These are phyloP conservation scores for Ichthyophonus hoferi DNA, from an alignment of 208 protist species.

Conservation along the genomic window DNA sequence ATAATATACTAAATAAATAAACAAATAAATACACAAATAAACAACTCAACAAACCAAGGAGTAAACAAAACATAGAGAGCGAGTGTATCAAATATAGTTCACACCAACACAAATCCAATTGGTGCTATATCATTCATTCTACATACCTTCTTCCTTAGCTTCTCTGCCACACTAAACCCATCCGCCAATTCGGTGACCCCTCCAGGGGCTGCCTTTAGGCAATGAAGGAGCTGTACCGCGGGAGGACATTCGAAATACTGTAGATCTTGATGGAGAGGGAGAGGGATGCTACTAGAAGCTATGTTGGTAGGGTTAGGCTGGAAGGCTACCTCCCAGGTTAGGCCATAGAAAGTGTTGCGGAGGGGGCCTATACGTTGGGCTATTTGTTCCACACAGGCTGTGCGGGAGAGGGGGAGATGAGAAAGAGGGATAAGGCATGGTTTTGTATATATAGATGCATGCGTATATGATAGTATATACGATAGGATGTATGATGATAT, in stretches of 20 bases:
- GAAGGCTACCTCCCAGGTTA: slow-evolving; percentile 10
- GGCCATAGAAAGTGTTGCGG: slow-evolving; percentile 27
- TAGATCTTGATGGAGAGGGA: slow-evolving; percentile 25
- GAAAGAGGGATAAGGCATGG: no score
- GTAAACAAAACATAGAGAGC: neutral
- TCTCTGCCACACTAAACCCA: neutral
- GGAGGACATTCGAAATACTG: slow-evolving; percentile 25
- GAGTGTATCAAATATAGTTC: neutral
- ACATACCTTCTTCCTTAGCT: neutral
- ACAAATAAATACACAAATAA: neutral
- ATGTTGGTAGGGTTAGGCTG: slow-evolving; percentile 23
- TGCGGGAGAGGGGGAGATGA: no score
- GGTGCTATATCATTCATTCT: neutral
- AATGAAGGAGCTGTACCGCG: slow-evolving; percentile 20
- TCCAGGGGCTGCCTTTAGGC: neutral
- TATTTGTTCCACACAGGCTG: neutral
- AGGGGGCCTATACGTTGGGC: slow-evolving; percentile 22
- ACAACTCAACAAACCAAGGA: neutral
- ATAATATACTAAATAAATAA: neutral
- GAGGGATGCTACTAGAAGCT: neutral
- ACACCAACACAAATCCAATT: neutral
- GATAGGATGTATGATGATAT: no score
- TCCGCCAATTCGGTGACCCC: slow-evolving; percentile 14
- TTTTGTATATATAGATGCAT: no score
- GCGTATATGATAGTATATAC: no score